Evolutionary conservation across 1,284 basidiomycete species (phyloP), one percentile per base, ranked within the genome.

Genomic region (Fistulinella cinereoalba): DNA sequence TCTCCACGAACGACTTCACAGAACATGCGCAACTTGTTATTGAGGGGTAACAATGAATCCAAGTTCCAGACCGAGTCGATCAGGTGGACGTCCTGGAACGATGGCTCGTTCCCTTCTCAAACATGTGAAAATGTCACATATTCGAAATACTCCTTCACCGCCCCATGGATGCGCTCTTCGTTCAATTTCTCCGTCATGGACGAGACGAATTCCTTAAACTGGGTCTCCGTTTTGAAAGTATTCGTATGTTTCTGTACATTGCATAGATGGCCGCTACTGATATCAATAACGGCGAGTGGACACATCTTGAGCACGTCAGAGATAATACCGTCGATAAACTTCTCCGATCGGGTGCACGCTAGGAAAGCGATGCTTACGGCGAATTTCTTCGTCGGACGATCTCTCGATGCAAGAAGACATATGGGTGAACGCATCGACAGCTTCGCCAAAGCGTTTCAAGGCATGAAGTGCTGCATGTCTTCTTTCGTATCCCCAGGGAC

Each of bases 121-220:
- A 28, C 49, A 24, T 58, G 56, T 3, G 56, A 57, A 25, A 57
- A 41, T 47, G 49, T 57, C 19, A 45, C 25, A 13, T n/a, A 33
- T 33, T 16, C 31, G 16, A 33, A 33, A 33, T 57, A 53, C 32
- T 22, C 21, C 2, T 38, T 33, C 1, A 56, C 47, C 6, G 21
- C 12, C 29, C 37, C 24, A 8, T 6, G 7, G 11, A 52, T 43
- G 16, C 5, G 37, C 5, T 15, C 3, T 7, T 18, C 9, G 7
- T 54, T 41, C 11, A 47, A 7, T 23, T 42, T 43, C 23, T 6
- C 37, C 1, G 15, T 40, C 9, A 52, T 33, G 31, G 31, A 13
- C 13, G 31, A 33, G 16, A 33, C n/a, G 31, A 33, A 16, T 11
- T 55, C 34, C 22, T 36, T 23, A 37, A 49, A 47, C 0, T 10